phyloP scores from a whole-genome alignment of 345 rosid species.

The Rubroshorea leprosula region DNA sequence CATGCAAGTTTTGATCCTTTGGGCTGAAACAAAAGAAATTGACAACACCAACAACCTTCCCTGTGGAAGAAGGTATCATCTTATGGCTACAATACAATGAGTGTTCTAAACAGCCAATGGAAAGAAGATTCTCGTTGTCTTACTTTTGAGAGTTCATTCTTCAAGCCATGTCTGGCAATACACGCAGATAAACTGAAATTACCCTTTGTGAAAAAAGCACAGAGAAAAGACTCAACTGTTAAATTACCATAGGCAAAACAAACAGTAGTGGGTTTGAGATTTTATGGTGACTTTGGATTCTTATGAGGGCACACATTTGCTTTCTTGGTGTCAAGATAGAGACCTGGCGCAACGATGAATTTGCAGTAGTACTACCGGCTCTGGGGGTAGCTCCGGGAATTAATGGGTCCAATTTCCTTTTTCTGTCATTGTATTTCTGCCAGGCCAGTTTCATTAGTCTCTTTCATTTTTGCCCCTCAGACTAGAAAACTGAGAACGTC shows the following conservation, averaged over 20 bases:
- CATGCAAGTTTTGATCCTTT: not conserved
- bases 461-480: slow-evolving; percentile 4
- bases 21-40: not conserved
- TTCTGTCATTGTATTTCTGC: too few relatives aligned
- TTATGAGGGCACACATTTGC: slow-evolving; percentile 19
- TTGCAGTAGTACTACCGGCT: slow-evolving; percentile 12
- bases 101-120: too few relatives aligned
- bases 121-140: too few relatives aligned
- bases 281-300: too few relatives aligned
- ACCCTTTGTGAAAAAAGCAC: too few relatives aligned
- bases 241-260: too few relatives aligned
- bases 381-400: slow-evolving; percentile 16
- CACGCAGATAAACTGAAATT: too few relatives aligned
- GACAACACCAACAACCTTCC: not conserved
- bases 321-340: slow-evolving; percentile 27
- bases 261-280: too few relatives aligned
- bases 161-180: too few relatives aligned
- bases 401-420: slow-evolving; percentile 16
- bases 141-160: slow-evolving; percentile 13
- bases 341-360: slow-evolving; percentile 25
- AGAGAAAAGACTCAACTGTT: too few relatives aligned
- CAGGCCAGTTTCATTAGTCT: slow-evolving; percentile 7
- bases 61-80: not conserved
- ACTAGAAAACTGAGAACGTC: not conserved
- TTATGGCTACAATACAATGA: not conserved